phyloP scores from a whole-genome alignment of 176 grass and related monocot species.

The Areca catechu region DNA sequence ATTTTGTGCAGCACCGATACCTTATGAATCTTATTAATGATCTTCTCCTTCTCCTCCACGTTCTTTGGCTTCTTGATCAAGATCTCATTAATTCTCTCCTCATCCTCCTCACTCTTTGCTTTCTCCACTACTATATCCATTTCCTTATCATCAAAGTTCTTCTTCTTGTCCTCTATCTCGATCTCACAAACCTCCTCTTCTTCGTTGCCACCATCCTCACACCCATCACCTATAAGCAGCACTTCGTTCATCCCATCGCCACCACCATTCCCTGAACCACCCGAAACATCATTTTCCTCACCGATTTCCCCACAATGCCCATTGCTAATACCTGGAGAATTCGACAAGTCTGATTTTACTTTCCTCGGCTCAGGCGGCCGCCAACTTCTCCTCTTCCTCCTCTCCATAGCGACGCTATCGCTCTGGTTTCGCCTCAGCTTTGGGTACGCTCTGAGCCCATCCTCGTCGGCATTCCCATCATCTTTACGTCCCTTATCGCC shows the following conservation, averaged over 20 bases:
- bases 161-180: slow-evolving; percentile 26
- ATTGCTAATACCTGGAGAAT: slow-evolving; percentile 1
- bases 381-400: slow-evolving; percentile 73
- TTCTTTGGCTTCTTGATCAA: not conserved
- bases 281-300: too few relatives aligned
- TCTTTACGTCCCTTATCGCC: slow-evolving; percentile 8
- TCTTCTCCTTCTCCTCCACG: not conserved
- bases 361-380: slow-evolving; percentile 39
- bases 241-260: slow-evolving; percentile 14
- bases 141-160: slow-evolving; percentile 40
- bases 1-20: slow-evolving; percentile 4
- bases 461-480: slow-evolving; percentile 47
- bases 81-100: slow-evolving; percentile 13
- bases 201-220: not conserved
- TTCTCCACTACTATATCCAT: slow-evolving; percentile 20
- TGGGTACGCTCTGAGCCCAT: slow-evolving; percentile 43
- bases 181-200: slow-evolving; percentile 23
- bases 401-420: slow-evolving; percentile 19
- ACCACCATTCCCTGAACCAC: too few relatives aligned
- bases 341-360: slow-evolving; percentile 35
- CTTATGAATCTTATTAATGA: slow-evolving; percentile 12
- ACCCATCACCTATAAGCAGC: not conserved
- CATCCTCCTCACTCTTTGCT: slow-evolving; percentile 22
- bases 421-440: slow-evolving; percentile 69
- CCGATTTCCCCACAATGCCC: too few relatives aligned